A percentile compares a stretch with the other conserved stretches of the same genome.
Evolutionary conservation across 192 early-diverging fungal species (phyloP).

Genomic region (Piromyces finnis): DNA sequence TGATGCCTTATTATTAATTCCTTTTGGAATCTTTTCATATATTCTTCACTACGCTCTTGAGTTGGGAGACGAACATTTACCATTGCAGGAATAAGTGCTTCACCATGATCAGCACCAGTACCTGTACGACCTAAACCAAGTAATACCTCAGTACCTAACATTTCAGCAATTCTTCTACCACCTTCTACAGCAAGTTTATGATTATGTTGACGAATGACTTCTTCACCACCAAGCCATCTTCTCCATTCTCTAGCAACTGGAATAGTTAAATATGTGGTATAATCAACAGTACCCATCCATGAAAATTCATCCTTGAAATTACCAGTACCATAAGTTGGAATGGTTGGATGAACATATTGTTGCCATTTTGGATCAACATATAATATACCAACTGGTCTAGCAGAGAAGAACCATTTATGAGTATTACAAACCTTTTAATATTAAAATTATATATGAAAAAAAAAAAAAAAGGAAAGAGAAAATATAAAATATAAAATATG

Average conservation of each 20-base stretch:
- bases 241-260: constrained; percentile 23
- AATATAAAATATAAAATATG: no score
- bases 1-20: constrained; percentile 16
- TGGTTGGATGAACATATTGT: neutral
- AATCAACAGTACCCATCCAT: constrained; percentile 7
- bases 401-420: neutral
- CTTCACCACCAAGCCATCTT: constrained; percentile 34
- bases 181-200: constrained; percentile 30
- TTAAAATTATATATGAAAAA: no score
- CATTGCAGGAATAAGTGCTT: constrained; percentile 22
- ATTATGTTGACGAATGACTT: constrained; percentile 16
- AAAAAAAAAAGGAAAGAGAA: no score
- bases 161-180: constrained; percentile 32
- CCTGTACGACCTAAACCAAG: neutral
- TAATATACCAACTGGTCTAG: neutral
- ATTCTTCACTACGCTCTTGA: constrained; percentile 3
- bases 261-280: constrained; percentile 10
- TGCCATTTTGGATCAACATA: neutral
- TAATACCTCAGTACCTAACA: constrained; percentile 28
- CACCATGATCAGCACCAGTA: constrained; percentile 15
- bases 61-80: constrained; percentile 35
- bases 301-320: neutral
- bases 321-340: neutral
- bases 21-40: constrained; percentile 2
- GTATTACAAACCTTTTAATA: neutral